Evolutionary conservation across 768 basidiomycete species (phyloP).

Genomic region (Phanerodontia chrysosporium): DNA sequence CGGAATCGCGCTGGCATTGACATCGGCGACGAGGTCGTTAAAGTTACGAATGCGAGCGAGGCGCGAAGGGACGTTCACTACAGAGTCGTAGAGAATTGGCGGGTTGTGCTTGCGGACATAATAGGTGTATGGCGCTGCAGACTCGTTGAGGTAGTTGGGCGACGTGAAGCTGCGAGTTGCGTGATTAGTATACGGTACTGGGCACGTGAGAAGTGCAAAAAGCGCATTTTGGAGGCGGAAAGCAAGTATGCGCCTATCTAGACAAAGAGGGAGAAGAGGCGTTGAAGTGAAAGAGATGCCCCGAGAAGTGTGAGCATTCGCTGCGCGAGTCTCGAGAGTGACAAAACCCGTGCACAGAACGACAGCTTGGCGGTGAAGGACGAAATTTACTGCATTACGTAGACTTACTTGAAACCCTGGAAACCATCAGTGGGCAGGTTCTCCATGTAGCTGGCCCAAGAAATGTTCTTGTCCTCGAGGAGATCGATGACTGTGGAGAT

Average conservation of each 20-base stretch:
- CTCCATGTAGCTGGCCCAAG: slow-evolving; percentile 62
- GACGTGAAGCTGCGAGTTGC: slow-evolving; percentile 33
- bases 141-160: slow-evolving; percentile 34
- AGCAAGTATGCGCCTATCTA: too few relatives aligned
- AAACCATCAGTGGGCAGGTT: slow-evolving; percentile 50
- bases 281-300: too few relatives aligned
- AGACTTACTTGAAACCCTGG: slow-evolving; percentile 32
- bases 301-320: too few relatives aligned
- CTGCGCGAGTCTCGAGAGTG: too few relatives aligned
- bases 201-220: too few relatives aligned
- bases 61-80: slow-evolving; percentile 39
- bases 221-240: too few relatives aligned
- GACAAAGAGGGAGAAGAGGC: too few relatives aligned
- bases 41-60: slow-evolving; percentile 49
- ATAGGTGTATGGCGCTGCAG: slow-evolving; percentile 37
- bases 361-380: too few relatives aligned
- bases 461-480: slow-evolving; percentile 50
- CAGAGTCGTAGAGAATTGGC: slow-evolving; percentile 45
- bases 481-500: slow-evolving; percentile 58
- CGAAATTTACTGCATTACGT: too few relatives aligned
- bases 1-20: slow-evolving; percentile 44
- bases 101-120: slow-evolving; percentile 59
- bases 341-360: too few relatives aligned
- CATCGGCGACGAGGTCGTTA: slow-evolving; percentile 56
- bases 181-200: too few relatives aligned